These are phyloP conservation scores for Globisporangium polare DNA, from an alignment of 352 stramenopile species.

Conservation along the genomic window DNA sequence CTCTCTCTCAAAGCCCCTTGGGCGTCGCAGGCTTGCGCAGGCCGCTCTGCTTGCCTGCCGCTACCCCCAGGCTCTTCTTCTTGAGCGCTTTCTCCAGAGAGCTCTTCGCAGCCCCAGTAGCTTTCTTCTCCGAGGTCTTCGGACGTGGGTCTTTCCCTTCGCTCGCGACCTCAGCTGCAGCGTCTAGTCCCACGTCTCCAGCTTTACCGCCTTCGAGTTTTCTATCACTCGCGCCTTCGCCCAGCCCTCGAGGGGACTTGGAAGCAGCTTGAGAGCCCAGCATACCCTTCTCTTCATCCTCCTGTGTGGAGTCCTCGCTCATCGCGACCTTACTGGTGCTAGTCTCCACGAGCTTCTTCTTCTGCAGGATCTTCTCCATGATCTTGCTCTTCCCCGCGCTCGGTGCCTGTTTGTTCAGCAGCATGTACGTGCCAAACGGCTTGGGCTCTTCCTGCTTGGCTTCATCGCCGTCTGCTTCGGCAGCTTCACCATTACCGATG, in stretches of 20 bases:
- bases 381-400: conserved; percentile 32
- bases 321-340: background rate
- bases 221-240: background rate
- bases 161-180: background rate
- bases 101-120: conserved; percentile 17
- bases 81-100: conserved; percentile 46
- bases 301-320: background rate
- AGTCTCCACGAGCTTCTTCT: conserved; percentile 3
- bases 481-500: conserved; percentile 1
- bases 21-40: conserved; percentile 8
- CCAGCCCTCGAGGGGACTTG: background rate
- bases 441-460: conserved; percentile 17
- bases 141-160: background rate
- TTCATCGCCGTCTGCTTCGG: conserved; percentile 3
- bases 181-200: background rate
- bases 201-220: background rate
- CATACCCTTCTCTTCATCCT: conserved; percentile 2
- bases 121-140: conserved; percentile 19
- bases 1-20: conserved; percentile 9
- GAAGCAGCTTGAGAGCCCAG: background rate
- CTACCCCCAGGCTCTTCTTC: conserved; percentile 23
- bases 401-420: conserved; percentile 32
- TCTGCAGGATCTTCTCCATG: conserved; percentile 34
- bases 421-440: conserved; percentile 36
- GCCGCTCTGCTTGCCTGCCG: background rate